Conservation (phyloP, 1,284 basidiomycete species). For the Singerocomus inundabilis region DNA sequence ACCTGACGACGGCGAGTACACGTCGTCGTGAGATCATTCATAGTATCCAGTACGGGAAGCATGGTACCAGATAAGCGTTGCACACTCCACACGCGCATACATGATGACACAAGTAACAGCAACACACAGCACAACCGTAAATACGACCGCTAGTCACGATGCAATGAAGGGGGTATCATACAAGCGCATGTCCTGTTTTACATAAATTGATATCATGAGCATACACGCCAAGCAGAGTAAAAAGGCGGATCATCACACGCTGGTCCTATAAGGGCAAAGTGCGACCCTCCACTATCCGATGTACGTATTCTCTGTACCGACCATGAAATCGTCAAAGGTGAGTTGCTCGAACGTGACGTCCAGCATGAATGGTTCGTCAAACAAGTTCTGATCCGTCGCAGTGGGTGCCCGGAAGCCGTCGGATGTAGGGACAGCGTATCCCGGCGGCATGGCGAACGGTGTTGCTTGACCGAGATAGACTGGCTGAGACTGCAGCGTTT, state of each 20-base stretch:
- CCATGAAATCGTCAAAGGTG: constrained; percentile 27
- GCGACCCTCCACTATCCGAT: constrained; percentile 11
- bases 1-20: constrained; percentile 7
- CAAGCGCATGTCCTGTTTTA: constrained; percentile 11
- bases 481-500: constrained; percentile 4
- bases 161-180: constrained; percentile 2
- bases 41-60: neutral
- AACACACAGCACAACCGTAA: neutral
- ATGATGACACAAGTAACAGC: constrained; percentile 6
- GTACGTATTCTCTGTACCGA: constrained; percentile 14
- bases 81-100: constrained; percentile 3
- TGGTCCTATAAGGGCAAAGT: constrained; percentile 13
- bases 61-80: constrained; percentile 6
- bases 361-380: constrained; percentile 33
- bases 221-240: neutral
- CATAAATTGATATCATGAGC: constrained; percentile 25
- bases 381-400: constrained; percentile 25
- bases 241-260: constrained; percentile 18
- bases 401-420: constrained; percentile 1
- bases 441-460: constrained; percentile 8
- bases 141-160: neutral
- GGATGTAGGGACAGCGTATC: neutral
- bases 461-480: neutral
- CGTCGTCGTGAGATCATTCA: neutral
- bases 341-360: constrained; percentile 31